Evolutionary conservation across 2,329 filamentous ascomycete species (phyloP), one percentile per base, ranked within the genome.

Genomic region (Venturia oleaginea): DNA sequence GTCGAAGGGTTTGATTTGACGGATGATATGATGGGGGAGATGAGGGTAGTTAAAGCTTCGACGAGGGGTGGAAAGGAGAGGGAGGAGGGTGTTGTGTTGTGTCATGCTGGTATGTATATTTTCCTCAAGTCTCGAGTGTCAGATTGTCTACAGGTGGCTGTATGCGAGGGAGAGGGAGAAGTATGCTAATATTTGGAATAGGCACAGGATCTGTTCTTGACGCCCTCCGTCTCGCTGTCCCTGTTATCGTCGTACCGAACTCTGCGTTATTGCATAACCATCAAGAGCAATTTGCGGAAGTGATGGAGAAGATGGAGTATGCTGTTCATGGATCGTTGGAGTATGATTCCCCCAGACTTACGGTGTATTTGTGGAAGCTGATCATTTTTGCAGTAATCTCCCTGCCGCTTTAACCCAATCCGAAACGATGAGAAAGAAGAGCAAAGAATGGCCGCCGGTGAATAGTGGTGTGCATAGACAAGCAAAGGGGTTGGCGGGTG

Each of bases 191-290:
- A 63, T 66, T 34, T 40, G 17, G 22, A 34, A 19, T 62, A 96
- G 92, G 93, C 19, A 92, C 93, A 15, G 94, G 94, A 10, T 92
- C 91, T 3, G 92, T 97, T 34, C 81, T 97, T 0, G 91, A 92
- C 73, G 91, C 87, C 0, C 84, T 95, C 67, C 85, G 90, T 54
- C 79, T 89, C 62, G 84, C 85, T 17, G 79, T 92, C 0, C 87
- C 90, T 2, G 79, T 97, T n/a, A 83, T 99, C 61, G 91, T 96
- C 0, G 92, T 99, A 2, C 90, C 93, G 2, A 99, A 99, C 74
- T 82, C 86, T 1, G 80, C 81, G 7, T 83, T 99, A 0, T 83
- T 96, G 70, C 87, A 95, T 71, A 93, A 99, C 71, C 94, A 99
- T 73, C 94, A 99, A 76, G 83, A 86, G 24, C 91, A 97, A 74